Base-by-base conservation (phyloP, 345 rosid species). In the Melastoma malabathricum region DNA sequence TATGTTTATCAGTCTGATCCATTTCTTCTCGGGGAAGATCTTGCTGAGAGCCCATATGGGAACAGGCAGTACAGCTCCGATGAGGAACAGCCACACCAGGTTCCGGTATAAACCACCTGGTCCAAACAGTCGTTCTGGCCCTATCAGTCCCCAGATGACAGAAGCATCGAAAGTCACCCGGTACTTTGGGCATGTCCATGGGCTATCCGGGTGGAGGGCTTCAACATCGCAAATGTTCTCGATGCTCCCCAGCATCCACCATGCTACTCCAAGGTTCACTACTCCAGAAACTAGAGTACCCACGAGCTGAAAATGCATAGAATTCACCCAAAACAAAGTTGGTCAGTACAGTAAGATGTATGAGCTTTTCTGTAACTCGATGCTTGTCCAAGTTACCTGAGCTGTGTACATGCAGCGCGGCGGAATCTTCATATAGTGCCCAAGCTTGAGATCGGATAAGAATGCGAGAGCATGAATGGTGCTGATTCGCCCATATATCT, bases 361-460 rank as follows among this genome's bases (percentile, higher is more conserved):
- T 20, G 39, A 48, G 47, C 17, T 31, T 13, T 5, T 25, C 14
- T 19, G 15, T 15, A 34, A 49, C 8, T 20, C 41, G 41, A 6
- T 34, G 41, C 41, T 34, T 34, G 10, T 34, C 12, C 41, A 8
- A 44, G 39, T 56, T 64, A 81, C 94, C 85, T 92, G 98, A 69
- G 95, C 95, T 1, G 72, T 69, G 72, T 75, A 93, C 94, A 93
- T 83, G 71, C 94, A 83, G 6, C 87, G 78, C 0, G 99, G 99
- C 46, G 99, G 97, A 55, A 93, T 85, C 62, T 93, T 88, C 99
- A 93, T 88, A 73, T 93, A 93, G 66, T 88, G 97, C n/a, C 97
- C 99, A 6, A 88, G 90, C 72, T 93, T 93, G 69, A 93, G 94
- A 72, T 93, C 97, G 15, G 90, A 71, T 47, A 85, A 68, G 78